phyloP scores from a whole-genome alignment of 2,329 filamentous ascomycete species.

The Fusarium tanahbumbuense region DNA sequence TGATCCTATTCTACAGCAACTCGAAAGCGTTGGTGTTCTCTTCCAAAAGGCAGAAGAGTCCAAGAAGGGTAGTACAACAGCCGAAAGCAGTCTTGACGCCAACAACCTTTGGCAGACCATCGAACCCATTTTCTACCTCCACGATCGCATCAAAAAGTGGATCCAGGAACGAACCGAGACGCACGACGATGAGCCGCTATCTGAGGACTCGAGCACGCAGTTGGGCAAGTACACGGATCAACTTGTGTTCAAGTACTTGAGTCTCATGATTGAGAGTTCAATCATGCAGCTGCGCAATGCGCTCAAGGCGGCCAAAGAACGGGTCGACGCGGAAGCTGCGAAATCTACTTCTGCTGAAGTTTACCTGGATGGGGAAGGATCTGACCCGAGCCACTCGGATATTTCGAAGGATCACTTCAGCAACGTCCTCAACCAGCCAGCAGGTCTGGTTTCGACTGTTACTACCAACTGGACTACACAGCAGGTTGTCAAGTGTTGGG shows the following conservation, averaged over 20 bases:
- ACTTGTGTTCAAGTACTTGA: constrained; percentile 86
- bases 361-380: constrained; percentile 79
- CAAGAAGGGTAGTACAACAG: constrained; percentile 16
- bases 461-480: constrained; percentile 48
- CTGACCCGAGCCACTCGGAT: constrained; percentile 81
- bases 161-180: constrained; percentile 76
- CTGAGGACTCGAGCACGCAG: constrained; percentile 36
- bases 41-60: constrained; percentile 45
- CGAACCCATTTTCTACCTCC: constrained; percentile 77
- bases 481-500: constrained; percentile 65
- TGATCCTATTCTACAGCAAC: constrained; percentile 43
- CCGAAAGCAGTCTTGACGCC: constrained; percentile 34
- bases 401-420: constrained; percentile 85
- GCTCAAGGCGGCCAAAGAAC: constrained; percentile 61
- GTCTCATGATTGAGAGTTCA: constrained; percentile 87
- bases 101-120: constrained; percentile 83
- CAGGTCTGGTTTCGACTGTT: constrained; percentile 46
- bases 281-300: constrained; percentile 84
- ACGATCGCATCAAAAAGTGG: constrained; percentile 49
- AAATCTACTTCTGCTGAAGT: constrained; percentile 68
- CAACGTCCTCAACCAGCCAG: constrained; percentile 65
- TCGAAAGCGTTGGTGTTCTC: constrained; percentile 43
- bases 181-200: constrained; percentile 33
- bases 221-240: constrained; percentile 82
- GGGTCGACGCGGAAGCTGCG: constrained; percentile 51